Evolutionary conservation across 192 early-diverging fungal genomes (phyloP).

Genomic region (Phlyctochytrium bullatum): DNA sequence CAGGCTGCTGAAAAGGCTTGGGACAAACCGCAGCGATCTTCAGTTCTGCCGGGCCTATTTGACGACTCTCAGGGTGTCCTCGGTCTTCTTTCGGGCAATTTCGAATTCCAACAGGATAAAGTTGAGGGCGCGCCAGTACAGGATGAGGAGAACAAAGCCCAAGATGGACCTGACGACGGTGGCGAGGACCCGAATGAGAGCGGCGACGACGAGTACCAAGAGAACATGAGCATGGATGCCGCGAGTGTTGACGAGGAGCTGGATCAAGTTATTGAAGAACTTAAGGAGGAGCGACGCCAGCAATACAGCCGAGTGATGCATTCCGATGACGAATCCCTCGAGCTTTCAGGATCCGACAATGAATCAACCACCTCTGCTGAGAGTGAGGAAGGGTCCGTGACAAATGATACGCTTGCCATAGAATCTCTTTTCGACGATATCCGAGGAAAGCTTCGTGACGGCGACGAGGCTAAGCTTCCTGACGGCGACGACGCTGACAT

Average conservation of each 20-base stretch:
- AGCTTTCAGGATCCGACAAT: background rate
- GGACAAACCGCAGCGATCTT: background rate
- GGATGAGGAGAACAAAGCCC: background rate
- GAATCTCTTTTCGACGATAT: conserved; percentile 3
- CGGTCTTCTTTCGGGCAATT: conserved; percentile 16
- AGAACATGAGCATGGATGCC: background rate
- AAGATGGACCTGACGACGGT: background rate
- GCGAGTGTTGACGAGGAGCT: background rate
- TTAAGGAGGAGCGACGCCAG: background rate
- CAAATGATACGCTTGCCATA: conserved; percentile 4
- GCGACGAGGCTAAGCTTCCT: background rate
- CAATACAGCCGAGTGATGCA: background rate
- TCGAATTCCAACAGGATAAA: background rate
- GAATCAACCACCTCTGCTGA: background rate
- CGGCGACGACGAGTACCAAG: background rate
- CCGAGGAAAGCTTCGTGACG: background rate
- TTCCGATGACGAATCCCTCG: background rate
- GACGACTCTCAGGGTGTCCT: background rate
- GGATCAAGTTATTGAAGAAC: background rate
- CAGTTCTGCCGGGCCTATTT: background rate
- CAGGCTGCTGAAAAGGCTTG: background rate
- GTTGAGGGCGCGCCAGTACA: background rate
- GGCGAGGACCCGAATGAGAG: conserved; percentile 6
- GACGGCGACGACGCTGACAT: conserved; percentile 16
- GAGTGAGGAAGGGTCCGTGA: background rate